phyloP scores from a whole-genome alignment of 2,329 filamentous ascomycete genomes.

The Ceratocystiopsis minuta region DNA sequence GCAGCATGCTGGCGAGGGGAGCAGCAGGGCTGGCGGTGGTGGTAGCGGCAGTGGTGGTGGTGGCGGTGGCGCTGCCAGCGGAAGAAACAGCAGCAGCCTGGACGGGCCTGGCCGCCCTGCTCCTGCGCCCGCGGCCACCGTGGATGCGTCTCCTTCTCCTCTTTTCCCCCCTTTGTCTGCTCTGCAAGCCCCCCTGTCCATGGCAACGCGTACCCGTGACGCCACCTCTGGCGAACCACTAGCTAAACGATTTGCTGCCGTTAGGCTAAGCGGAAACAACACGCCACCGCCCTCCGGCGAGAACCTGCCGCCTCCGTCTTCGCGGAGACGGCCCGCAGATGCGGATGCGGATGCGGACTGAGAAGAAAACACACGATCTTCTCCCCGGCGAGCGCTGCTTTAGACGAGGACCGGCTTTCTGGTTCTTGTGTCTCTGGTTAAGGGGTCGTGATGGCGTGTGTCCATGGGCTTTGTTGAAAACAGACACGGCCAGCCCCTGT shows the following conservation, averaged over 20 bases:
- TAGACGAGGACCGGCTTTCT: not conserved
- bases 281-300: not conserved
- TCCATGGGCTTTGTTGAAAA: no score
- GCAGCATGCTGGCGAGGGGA: no score
- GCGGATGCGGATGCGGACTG: no score
- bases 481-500: no score
- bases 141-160: conserved; percentile 7
- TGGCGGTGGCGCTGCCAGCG: no score
- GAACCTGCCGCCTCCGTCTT: not conserved
- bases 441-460: no score
- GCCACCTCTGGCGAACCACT: conserved; percentile 30
- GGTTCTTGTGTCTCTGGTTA: not conserved
- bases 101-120: not conserved
- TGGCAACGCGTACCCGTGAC: conserved; percentile 9
- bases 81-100: not conserved
- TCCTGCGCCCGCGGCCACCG: not conserved
- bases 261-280: conserved; percentile 34
- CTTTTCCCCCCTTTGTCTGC: conserved; percentile 8
- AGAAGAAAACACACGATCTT: not conserved
- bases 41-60: not conserved
- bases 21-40: not conserved
- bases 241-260: conserved; percentile 49
- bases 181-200: no score
- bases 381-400: no score
- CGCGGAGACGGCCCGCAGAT: not conserved